Evolutionary conservation across 176 grass and related monocot species (phyloP).

Genomic region (Carex parvula): DNA sequence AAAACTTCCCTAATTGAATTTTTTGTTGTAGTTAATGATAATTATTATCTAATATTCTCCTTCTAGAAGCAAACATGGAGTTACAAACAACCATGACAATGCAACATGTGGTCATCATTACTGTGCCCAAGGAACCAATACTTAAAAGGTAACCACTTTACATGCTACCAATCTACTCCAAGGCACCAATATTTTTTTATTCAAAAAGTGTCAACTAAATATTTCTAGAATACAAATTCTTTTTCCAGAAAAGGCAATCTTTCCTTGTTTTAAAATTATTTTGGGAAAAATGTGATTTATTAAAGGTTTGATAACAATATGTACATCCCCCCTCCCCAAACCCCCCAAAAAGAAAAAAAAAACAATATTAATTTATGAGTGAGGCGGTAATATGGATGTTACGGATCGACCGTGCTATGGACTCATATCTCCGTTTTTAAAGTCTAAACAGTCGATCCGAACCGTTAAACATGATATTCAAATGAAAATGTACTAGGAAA

Average conservation of each 20-base stretch:
- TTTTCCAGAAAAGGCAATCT: background rate
- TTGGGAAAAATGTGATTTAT: background rate
- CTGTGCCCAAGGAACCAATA: background rate
- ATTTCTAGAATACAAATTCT: background rate
- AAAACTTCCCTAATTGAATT: background rate
- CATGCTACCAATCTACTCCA: background rate
- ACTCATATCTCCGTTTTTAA: no score
- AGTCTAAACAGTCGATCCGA: no score
- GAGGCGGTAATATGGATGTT: no score
- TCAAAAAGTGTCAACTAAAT: background rate
- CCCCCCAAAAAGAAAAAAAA: background rate
- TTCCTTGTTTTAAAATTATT: slow-evolving; percentile 1
- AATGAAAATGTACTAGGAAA: no score
- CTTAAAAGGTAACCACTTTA: background rate
- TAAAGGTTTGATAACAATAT: background rate
- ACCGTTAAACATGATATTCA: no score
- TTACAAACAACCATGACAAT: background rate
- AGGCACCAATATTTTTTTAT: background rate
- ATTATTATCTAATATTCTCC: background rate
- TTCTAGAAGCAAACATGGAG: background rate
- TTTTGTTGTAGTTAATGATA: background rate
- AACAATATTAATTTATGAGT: background rate
- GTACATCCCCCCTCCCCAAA: background rate
- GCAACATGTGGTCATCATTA: background rate
- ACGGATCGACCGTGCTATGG: no score